Conservation (phyloP, 2,329 filamentous ascomycete genomes). For the Graphilbum sp. region DNA sequence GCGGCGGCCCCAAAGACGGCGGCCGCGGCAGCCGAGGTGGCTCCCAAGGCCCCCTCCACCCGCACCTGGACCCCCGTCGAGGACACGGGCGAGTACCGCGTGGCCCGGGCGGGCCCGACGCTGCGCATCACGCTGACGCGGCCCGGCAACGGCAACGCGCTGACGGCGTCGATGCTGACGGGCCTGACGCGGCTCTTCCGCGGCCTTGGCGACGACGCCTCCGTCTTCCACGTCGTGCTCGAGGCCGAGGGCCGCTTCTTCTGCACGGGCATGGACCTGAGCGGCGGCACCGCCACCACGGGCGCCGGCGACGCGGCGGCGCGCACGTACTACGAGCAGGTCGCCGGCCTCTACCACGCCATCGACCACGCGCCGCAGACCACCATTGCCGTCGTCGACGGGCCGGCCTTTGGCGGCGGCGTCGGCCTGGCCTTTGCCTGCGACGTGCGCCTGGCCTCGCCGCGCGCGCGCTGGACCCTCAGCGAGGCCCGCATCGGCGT, state of each 20-base stretch:
- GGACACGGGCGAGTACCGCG: background rate
- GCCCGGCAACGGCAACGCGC: background rate
- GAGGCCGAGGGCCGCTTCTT: background rate
- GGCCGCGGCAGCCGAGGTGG: too few species aligned
- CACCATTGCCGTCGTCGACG: background rate
- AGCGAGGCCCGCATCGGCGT: conserved; percentile 1
- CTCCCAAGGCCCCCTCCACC: too few species aligned
- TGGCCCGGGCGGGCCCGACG: background rate
- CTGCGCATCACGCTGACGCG: background rate
- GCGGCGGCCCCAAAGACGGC: too few species aligned
- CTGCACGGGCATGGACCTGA: conserved; percentile 2
- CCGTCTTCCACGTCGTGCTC: background rate
- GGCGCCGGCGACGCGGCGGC: background rate
- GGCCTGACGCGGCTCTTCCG: background rate
- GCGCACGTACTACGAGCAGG: background rate
- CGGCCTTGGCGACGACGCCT: background rate
- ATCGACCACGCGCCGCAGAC: background rate
- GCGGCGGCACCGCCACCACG: background rate
- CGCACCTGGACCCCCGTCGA: too few species aligned
- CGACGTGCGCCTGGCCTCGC: background rate
- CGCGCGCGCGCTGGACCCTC: background rate
- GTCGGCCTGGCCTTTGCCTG: conserved; percentile 1
- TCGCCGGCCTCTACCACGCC: background rate
- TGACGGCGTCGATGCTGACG: background rate
- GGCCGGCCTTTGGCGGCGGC: conserved; percentile 1